Evolutionary conservation across 2,329 filamentous ascomycete species (phyloP).

Genomic region (Colletotrichum camelliae): DNA sequence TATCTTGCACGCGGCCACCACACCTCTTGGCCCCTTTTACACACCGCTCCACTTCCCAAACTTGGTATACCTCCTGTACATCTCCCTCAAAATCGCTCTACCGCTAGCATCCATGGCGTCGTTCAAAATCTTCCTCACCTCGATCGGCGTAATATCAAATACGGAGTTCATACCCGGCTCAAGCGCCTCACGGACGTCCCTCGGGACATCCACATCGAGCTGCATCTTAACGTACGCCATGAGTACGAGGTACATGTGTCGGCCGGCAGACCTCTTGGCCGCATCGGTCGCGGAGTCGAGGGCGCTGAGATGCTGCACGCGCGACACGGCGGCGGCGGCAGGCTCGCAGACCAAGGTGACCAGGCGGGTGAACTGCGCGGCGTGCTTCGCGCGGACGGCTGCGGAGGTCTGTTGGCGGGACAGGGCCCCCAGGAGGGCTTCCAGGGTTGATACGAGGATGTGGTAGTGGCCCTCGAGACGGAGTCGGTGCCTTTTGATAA

Average conservation of each 20-base stretch:
- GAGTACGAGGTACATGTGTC: slow-evolving; percentile 66
- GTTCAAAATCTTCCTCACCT: slow-evolving; percentile 60
- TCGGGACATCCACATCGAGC: slow-evolving; percentile 58
- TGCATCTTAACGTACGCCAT: slow-evolving; percentile 66
- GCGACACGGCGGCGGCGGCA: slow-evolving; percentile 59
- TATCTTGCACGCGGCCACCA: slow-evolving; percentile 8
- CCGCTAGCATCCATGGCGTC: slow-evolving; percentile 65
- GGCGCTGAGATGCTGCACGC: slow-evolving; percentile 44
- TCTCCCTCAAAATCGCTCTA: slow-evolving; percentile 61
- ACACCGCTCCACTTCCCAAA: slow-evolving; percentile 70
- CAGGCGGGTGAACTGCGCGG: slow-evolving; percentile 58
- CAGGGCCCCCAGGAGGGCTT: slow-evolving; percentile 60
- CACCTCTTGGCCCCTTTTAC: slow-evolving; percentile 31
- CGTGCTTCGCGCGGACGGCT: slow-evolving; percentile 44
- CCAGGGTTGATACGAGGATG: slow-evolving; percentile 58
- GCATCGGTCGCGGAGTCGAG: slow-evolving; percentile 66
- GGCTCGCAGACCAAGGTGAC: slow-evolving; percentile 66
- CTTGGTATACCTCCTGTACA: slow-evolving; percentile 65
- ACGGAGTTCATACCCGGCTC: slow-evolving; percentile 64
- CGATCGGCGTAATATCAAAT: slow-evolving; percentile 61
- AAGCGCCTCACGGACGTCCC: slow-evolving; percentile 58
- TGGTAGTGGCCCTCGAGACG: slow-evolving; percentile 69
- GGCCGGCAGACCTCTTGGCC: slow-evolving; percentile 65
- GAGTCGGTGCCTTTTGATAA: slow-evolving; percentile 65
- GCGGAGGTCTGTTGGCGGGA: slow-evolving; percentile 34